Percentiles rank a stretch among this genome's conserved stretches.
These are phyloP conservation scores for Westerdykella ornata DNA, from an alignment of 2,329 filamentous ascomycete species.

Conservation along the genomic window DNA sequence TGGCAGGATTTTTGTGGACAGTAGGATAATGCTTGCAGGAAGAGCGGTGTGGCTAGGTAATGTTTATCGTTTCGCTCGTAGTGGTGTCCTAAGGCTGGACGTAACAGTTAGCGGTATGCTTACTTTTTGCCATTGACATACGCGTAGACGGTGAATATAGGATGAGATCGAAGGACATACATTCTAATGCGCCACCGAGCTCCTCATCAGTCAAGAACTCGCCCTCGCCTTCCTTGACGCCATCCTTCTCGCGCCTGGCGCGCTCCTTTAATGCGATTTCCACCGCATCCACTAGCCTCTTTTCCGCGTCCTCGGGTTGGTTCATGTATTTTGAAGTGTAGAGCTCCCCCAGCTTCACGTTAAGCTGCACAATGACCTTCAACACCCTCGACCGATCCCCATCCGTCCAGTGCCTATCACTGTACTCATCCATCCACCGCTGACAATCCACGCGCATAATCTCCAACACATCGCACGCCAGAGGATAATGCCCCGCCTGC, in stretches of 20 bases:
- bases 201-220: constrained; percentile 65
- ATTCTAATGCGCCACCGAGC: constrained; percentile 67
- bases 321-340: constrained; percentile 72
- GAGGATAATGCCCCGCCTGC: constrained; percentile 61
- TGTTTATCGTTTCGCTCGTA: constrained; percentile 70
- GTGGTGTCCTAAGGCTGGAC: constrained; percentile 61
- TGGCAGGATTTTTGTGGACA: constrained; percentile 63
- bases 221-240: constrained; percentile 63
- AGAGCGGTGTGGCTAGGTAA: constrained; percentile 77
- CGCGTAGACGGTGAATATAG: constrained; percentile 4
- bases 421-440: constrained; percentile 43
- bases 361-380: constrained; percentile 66
- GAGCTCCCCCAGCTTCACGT: constrained; percentile 76
- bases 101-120: neutral
- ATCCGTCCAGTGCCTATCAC: constrained; percentile 36
- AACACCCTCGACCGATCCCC: constrained; percentile 59
- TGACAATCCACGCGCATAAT: constrained; percentile 64
- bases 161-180: constrained; percentile 35
- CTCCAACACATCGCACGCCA: constrained; percentile 71
- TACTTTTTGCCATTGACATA: constrained; percentile 1
- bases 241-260: constrained; percentile 58
- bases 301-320: constrained; percentile 66
- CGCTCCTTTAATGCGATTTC: constrained; percentile 72
- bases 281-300: constrained; percentile 70
- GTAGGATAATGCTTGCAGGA: constrained; percentile 73